A percentile compares a stretch with the other conserved stretches of the same genome.
These are phyloP conservation scores for Neurospora tetrasperma DNA, from an alignment of 495 filamentous ascomycete genomes.

Conservation along the genomic window DNA sequence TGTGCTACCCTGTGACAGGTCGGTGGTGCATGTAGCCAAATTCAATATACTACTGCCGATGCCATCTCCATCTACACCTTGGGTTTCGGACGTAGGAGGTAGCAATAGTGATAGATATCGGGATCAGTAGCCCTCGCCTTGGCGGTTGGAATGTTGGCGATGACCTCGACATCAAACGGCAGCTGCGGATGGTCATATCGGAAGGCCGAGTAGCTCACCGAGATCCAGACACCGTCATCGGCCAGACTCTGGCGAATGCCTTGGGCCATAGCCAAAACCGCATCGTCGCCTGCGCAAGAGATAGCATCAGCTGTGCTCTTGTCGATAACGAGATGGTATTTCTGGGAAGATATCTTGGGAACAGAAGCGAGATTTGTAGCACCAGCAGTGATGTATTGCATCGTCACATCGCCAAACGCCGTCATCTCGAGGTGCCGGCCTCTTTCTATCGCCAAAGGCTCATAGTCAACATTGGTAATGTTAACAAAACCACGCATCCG, in stretches of 20 bases:
- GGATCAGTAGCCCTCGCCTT: conserved; percentile 27
- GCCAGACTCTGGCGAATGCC: conserved; percentile 17
- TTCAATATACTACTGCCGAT: neutral
- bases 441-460: conserved; percentile 28
- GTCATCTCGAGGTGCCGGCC: conserved; percentile 21
- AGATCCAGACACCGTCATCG: conserved; percentile 27
- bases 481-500: conserved; percentile 19
- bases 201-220: conserved; percentile 28
- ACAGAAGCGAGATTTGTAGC: conserved; percentile 18
- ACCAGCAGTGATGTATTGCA: conserved; percentile 27
- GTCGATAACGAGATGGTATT: conserved; percentile 28
- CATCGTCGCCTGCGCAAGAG: conserved; percentile 22
- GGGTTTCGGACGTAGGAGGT: conserved; percentile 23
- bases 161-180: conserved; percentile 25
- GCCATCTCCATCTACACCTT: neutral
- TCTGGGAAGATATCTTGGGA: neutral
- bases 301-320: conserved; percentile 35
- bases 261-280: conserved; percentile 21
- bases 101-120: conserved; percentile 28
- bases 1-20: neutral
- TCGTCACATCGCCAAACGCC: conserved; percentile 25
- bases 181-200: conserved; percentile 20
- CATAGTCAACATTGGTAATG: conserved; percentile 35
- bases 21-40: neutral
- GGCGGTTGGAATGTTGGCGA: conserved; percentile 22